These are phyloP conservation scores for Tetraselmis striata DNA, from an alignment of 139 green algal species.

Conservation along the genomic window DNA sequence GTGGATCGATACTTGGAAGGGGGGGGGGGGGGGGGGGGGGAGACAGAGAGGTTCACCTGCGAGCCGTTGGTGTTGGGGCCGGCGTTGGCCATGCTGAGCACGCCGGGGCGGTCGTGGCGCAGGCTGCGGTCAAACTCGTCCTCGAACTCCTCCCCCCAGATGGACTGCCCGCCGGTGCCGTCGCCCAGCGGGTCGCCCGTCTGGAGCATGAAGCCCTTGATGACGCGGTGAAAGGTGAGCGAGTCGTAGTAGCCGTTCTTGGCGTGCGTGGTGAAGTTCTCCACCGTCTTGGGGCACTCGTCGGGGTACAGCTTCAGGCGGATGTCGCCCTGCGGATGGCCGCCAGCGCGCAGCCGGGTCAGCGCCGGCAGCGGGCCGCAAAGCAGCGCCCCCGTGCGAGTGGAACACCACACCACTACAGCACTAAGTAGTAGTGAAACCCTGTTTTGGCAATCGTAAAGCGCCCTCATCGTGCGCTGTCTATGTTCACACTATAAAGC, in stretches of 20 bases:
- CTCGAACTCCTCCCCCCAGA: conserved; percentile 96
- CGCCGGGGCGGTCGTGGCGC: conserved; percentile 81
- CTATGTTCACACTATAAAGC: no score
- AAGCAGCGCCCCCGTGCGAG: no score
- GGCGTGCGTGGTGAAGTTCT: conserved; percentile 96
- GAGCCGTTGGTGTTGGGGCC: conserved; percentile 62
- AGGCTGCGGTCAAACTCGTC: conserved; percentile 90
- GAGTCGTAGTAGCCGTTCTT: conserved; percentile 92
- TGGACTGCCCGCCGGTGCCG: conserved; percentile 91
- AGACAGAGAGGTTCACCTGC: no score
- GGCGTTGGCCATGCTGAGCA: conserved; percentile 85
- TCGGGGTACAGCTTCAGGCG: conserved; percentile 85
- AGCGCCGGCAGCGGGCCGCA: no score
- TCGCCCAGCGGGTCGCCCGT: conserved; percentile 75
- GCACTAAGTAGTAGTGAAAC: no score
- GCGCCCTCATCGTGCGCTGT: no score
- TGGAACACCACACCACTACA: no score
- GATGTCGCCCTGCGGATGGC: conserved; percentile 78
- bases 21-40: no score
- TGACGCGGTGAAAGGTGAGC: conserved; percentile 93
- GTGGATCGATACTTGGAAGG: no score
- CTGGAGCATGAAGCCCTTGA: conserved; percentile 98
- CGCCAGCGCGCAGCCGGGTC: no score
- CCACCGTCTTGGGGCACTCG: conserved; percentile 89
- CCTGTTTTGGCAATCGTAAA: no score